A percentile compares a stretch with the other conserved stretches of the same genome.
phyloP scores from a whole-genome alignment of 1,139 yeast genomes.

The Lodderomyces parapsilosis region DNA sequence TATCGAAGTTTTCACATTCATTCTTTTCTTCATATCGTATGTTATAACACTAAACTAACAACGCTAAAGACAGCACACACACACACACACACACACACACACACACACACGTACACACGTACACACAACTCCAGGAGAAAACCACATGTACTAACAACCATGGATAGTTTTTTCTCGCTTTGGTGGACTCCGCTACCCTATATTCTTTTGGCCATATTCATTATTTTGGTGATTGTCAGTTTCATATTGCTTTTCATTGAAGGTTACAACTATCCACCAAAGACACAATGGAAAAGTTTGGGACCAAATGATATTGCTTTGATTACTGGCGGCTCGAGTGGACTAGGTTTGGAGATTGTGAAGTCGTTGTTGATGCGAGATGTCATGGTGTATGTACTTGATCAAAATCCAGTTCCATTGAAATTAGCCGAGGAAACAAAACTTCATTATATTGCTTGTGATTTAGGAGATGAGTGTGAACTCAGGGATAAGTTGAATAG shows the following conservation, averaged over 20 bases:
- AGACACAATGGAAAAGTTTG: conserved; percentile 13
- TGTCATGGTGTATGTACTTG: conserved; percentile 45
- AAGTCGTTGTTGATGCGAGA: conserved; percentile 28
- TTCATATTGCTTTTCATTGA: conserved; percentile 2
- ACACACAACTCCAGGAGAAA: background rate
- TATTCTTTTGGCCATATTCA: conserved; percentile 1
- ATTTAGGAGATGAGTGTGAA: conserved; percentile 40
- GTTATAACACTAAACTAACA: background rate
- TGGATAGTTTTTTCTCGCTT: conserved; percentile 1
- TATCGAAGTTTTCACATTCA: conserved; percentile 4
- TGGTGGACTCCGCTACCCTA: conserved; percentile 3
- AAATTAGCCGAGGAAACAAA: conserved; percentile 9
- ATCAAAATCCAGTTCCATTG: conserved; percentile 24
- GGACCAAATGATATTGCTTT: conserved; percentile 36
- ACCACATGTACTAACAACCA: background rate
- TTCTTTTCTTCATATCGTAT: conserved; percentile 2
- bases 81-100: background rate
- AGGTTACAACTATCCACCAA: conserved; percentile 3
- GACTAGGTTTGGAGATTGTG: conserved; percentile 53
- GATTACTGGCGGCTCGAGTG: conserved; percentile 67
- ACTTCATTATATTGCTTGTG: conserved; percentile 43
- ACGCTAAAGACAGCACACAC: too few relatives aligned
- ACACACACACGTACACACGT: background rate
- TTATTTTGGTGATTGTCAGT: conserved; percentile 1
- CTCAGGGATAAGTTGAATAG: conserved; percentile 21